Conservation (phyloP, 257 asterid species). For the Oldenlandia corymbosa region DNA sequence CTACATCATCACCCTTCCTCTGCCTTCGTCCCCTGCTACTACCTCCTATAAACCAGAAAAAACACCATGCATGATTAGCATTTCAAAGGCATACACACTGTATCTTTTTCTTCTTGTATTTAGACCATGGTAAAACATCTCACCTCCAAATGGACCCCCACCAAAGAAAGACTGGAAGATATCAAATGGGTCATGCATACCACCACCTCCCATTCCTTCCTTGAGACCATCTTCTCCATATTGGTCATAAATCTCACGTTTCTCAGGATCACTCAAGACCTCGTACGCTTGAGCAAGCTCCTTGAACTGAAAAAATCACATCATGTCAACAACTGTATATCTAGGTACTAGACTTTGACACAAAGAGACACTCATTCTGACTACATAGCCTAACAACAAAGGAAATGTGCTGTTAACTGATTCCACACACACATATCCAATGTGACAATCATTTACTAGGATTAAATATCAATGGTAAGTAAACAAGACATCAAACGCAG, state of each 20-base stretch:
- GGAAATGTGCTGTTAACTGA: too few species aligned
- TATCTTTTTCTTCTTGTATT: too few species aligned
- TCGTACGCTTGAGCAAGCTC: slow-evolving; percentile 80
- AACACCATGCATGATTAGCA: background rate
- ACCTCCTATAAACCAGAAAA: slow-evolving; percentile 38
- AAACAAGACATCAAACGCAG: too few species aligned
- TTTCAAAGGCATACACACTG: too few species aligned
- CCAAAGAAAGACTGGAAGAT: slow-evolving; percentile 61
- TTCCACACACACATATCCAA: too few species aligned
- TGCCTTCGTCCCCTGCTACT: slow-evolving; percentile 65
- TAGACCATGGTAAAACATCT: background rate
- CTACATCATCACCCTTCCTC: slow-evolving; percentile 64
- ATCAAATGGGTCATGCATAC: slow-evolving; percentile 65
- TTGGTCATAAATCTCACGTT: slow-evolving; percentile 68
- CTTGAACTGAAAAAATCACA: slow-evolving; percentile 40
- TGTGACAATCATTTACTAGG: too few species aligned
- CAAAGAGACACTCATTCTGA: too few species aligned
- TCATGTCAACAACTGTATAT: background rate
- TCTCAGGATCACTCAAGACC: slow-evolving; percentile 63
- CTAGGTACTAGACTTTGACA: too few species aligned
- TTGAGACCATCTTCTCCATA: slow-evolving; percentile 78
- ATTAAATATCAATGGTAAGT: too few species aligned
- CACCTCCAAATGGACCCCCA: slow-evolving; percentile 54
- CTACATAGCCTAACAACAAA: too few species aligned
- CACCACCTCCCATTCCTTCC: slow-evolving; percentile 65